A percentile compares a stretch with the other conserved stretches of the same genome.
Conservation (phyloP, 1,284 basidiomycete species). For the Tylopilus sp. region DNA sequence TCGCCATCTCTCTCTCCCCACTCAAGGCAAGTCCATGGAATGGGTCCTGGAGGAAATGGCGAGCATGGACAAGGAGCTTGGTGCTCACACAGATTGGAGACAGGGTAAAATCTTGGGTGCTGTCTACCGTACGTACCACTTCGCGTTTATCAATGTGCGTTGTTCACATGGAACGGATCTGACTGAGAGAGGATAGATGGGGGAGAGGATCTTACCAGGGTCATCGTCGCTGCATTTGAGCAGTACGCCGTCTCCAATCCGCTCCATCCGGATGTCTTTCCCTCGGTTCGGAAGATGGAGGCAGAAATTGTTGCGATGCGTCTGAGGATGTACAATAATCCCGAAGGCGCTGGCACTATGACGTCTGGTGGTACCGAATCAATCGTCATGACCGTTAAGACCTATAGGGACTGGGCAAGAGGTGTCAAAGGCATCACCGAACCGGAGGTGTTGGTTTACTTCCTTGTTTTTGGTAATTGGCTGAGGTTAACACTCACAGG, state of each 20-base stretch:
- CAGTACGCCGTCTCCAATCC: conserved; percentile 89
- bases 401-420: conserved; percentile 93
- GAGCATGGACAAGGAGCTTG: conserved; percentile 74
- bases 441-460: conserved; percentile 88
- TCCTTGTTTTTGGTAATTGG: background rate
- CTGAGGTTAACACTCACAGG: conserved; percentile 52
- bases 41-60: conserved; percentile 88
- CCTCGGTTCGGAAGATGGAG: conserved; percentile 97
- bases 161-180: conserved; percentile 6
- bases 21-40: conserved; percentile 73
- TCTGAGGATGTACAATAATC: conserved; percentile 88
- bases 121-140: conserved; percentile 78
- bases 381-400: conserved; percentile 95
- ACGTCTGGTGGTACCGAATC: conserved; percentile 98
- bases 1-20: conserved; percentile 75
- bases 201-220: conserved; percentile 81
- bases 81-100: conserved; percentile 67
- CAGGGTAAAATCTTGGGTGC: conserved; percentile 88
- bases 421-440: conserved; percentile 88
- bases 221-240: conserved; percentile 77
- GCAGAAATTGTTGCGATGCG: conserved; percentile 97
- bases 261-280: conserved; percentile 96
- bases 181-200: conserved; percentile 66
- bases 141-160: background rate
- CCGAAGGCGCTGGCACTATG: conserved; percentile 89